These are phyloP conservation scores for Apiospora marii DNA, from an alignment of 2,329 filamentous ascomycete genomes.

Conservation along the genomic window DNA sequence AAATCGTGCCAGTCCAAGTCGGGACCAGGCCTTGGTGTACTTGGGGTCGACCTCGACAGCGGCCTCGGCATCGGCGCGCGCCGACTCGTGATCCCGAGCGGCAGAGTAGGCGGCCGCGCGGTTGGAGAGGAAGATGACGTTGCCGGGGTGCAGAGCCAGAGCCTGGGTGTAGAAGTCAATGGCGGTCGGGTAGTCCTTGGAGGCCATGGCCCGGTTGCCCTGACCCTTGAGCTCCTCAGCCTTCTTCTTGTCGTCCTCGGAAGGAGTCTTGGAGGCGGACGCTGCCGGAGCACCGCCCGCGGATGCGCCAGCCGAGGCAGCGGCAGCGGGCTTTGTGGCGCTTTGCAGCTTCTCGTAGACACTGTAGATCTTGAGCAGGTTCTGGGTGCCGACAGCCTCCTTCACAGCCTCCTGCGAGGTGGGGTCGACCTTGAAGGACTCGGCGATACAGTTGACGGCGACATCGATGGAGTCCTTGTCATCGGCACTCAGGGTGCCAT, in stretches of 20 bases:
- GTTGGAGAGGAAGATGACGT: conserved; percentile 98
- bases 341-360: conserved; percentile 95
- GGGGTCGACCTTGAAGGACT: conserved; percentile 95
- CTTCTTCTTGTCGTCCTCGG: conserved; percentile 73
- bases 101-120: conserved; percentile 93
- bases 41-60: conserved; percentile 87
- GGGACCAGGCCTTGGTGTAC: conserved; percentile 98
- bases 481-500: conserved; percentile 87
- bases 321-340: conserved; percentile 46
- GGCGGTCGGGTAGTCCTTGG: conserved; percentile 85
- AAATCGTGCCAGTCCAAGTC: conserved; percentile 89
- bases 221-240: conserved; percentile 89
- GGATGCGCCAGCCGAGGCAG: conserved; percentile 36
- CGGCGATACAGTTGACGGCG: conserved; percentile 90
- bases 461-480: conserved; percentile 95
- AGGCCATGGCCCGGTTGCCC: conserved; percentile 93
- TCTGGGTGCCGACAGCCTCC: conserved; percentile 84
- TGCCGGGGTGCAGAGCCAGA: conserved; percentile 79
- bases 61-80: conserved; percentile 87
- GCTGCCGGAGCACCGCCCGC: conserved; percentile 50
- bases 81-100: conserved; percentile 82
- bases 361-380: conserved; percentile 88
- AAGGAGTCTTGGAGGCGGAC: conserved; percentile 42
- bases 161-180: conserved; percentile 91
- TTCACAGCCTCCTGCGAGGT: conserved; percentile 74